Evolutionary conservation across 257 asterid genomes (phyloP).

Genomic region (Voacanga thouarsii): DNA sequence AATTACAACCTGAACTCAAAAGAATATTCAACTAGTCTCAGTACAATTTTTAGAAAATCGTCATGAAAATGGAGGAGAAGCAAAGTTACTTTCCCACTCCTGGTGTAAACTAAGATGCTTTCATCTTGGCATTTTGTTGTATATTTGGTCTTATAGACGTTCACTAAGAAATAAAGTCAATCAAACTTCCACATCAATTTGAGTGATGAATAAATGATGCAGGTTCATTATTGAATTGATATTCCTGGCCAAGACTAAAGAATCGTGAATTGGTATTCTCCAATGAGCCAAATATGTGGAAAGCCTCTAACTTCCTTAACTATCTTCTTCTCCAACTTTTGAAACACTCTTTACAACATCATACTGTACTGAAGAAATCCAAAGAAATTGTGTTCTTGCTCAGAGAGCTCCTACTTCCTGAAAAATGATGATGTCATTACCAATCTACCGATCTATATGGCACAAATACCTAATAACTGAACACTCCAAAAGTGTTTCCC

Average conservation of each 20-base stretch:
- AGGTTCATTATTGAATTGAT: not conserved
- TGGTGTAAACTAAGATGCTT: not conserved
- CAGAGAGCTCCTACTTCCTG: slow-evolving; percentile 1
- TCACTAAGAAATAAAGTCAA: not conserved
- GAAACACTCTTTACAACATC: not conserved
- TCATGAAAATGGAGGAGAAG: slow-evolving; percentile 9
- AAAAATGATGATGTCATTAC: not conserved
- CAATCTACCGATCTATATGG: not conserved
- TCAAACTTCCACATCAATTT: not conserved
- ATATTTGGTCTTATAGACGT: not conserved
- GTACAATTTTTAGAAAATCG: slow-evolving; percentile 15
- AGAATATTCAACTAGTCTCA: slow-evolving; percentile 18
- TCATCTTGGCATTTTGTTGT: not conserved
- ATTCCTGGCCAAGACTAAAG: not conserved
- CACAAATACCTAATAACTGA: not conserved
- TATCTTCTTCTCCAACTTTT: not conserved
- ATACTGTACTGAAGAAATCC: slow-evolving; percentile 5
- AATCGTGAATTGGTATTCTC: not conserved
- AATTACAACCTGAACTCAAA: slow-evolving; percentile 63
- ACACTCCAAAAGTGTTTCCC: not conserved
- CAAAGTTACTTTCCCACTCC: slow-evolving; percentile 5
- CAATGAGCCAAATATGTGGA: not conserved
- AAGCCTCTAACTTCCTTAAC: slow-evolving; percentile 1
- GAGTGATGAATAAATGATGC: not conserved
- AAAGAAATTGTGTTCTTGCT: not conserved